These are phyloP conservation scores for Chrysopogon serrulatus DNA, from an alignment of 176 grass and related monocot species.

Conservation along the genomic window DNA sequence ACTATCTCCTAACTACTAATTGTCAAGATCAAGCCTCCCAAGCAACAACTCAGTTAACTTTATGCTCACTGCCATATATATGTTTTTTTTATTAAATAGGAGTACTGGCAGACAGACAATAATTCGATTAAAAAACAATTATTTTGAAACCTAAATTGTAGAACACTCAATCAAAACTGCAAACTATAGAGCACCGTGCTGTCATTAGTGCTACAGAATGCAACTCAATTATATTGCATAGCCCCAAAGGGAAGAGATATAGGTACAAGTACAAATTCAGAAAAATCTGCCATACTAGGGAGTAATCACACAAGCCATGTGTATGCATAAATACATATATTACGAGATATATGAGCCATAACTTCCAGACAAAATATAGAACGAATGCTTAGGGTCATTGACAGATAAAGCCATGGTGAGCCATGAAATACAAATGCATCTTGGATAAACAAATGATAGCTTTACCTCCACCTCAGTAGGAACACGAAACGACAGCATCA, in stretches of 20 bases:
- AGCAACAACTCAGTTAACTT: background rate
- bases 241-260: background rate
- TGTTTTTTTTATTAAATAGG: no score
- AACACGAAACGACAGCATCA: background rate
- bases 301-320: background rate
- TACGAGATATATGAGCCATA: background rate
- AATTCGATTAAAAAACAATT: background rate
- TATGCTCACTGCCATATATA: background rate
- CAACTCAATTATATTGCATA: background rate
- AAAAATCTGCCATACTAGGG: background rate
- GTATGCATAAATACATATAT: background rate
- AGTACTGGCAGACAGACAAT: background rate
- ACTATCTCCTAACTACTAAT: background rate
- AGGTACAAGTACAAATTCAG: background rate
- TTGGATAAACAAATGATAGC: background rate
- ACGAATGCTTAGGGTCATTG: background rate
- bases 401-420: background rate
- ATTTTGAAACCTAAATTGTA: background rate
- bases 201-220: background rate
- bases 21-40: background rate
- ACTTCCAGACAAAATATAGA: background rate
- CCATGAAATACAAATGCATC: background rate
- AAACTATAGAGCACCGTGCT: background rate
- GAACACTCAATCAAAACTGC: background rate
- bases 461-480: background rate